phyloP scores from a whole-genome alignment of 2,329 filamentous ascomycete genomes.

The Neofusicoccum umdonicola region DNA sequence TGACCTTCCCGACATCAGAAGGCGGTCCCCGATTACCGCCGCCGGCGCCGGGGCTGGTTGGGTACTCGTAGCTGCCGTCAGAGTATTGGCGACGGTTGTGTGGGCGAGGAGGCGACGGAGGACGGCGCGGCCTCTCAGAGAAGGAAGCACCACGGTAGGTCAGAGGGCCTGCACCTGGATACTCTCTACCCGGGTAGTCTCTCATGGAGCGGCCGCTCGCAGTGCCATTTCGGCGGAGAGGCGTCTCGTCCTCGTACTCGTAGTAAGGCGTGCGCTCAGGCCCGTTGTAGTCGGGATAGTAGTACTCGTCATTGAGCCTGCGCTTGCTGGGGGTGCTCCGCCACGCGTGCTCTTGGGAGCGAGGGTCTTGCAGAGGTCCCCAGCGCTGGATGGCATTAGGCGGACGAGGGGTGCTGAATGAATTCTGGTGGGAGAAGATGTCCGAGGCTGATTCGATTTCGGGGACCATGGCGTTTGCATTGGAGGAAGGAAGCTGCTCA shows the following conservation, averaged over 20 bases:
- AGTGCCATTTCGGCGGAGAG: not conserved
- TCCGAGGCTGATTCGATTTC: slow-evolving; percentile 13
- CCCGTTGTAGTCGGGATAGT: not conserved
- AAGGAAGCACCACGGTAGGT: not conserved
- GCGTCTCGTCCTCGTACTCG: slow-evolving; percentile 10
- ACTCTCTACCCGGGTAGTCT: not conserved
- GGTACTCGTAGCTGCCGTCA: slow-evolving; percentile 4
- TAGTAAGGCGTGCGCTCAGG: slow-evolving; percentile 1
- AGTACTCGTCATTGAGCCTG: slow-evolving; percentile 8
- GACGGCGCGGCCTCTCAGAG: not conserved
- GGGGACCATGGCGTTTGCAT: not conserved
- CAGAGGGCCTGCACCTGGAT: not conserved
- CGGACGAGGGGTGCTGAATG: not conserved
- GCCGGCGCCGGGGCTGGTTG: not conserved
- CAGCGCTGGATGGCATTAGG: slow-evolving; percentile 1
- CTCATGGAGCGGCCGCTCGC: too few relatives aligned
- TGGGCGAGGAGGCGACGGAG: not conserved
- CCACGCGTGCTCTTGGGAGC: not conserved
- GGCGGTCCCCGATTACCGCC: not conserved
- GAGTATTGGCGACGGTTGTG: not conserved
- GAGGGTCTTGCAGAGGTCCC: slow-evolving; percentile 3
- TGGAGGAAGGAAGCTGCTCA: not conserved
- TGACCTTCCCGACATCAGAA: slow-evolving; percentile 22
- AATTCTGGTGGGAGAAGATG: slow-evolving; percentile 10
- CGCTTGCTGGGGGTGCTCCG: slow-evolving; percentile 10